These are phyloP conservation scores for Trichosanthes cucumerina DNA, from an alignment of 306 rosid species.

Conservation along the genomic window DNA sequence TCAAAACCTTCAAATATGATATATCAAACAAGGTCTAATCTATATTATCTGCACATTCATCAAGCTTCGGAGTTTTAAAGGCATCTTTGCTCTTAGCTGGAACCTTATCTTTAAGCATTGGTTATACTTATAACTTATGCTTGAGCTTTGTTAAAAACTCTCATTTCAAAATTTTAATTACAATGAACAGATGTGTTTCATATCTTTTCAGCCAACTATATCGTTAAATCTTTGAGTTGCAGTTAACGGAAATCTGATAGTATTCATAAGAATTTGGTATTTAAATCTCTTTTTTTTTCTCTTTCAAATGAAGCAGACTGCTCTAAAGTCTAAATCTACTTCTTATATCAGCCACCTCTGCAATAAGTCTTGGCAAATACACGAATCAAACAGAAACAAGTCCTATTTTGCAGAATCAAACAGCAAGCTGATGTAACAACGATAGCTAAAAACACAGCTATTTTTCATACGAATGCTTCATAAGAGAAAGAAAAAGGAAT, in stretches of 20 bases:
- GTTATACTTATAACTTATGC: not conserved
- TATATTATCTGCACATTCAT: not conserved
- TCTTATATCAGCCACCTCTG: not conserved
- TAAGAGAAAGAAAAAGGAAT: not conserved
- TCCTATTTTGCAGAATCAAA: not conserved
- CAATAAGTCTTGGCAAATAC: not conserved
- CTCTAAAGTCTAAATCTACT: not conserved
- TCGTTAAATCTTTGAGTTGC: not conserved
- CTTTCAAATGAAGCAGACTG: too few relatives aligned
- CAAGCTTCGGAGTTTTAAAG: not conserved
- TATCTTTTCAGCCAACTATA: not conserved
- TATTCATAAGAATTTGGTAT: not conserved
- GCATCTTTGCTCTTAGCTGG: not conserved
- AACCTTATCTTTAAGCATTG: not conserved
- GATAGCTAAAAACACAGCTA: not conserved
- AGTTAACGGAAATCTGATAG: not conserved
- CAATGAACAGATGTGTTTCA: not conserved
- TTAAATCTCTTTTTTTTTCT: too few relatives aligned
- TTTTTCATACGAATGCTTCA: not conserved
- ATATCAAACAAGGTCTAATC: not conserved
- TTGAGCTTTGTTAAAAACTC: not conserved
- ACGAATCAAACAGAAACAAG: not conserved
- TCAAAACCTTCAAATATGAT: not conserved
- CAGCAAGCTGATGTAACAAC: not conserved
- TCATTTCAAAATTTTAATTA: too few relatives aligned